Percentiles rank a stretch among this genome's conserved stretches.
Evolutionary conservation across 331 rosid genomes (phyloP).

Genomic region (Cucumis variabilis): DNA sequence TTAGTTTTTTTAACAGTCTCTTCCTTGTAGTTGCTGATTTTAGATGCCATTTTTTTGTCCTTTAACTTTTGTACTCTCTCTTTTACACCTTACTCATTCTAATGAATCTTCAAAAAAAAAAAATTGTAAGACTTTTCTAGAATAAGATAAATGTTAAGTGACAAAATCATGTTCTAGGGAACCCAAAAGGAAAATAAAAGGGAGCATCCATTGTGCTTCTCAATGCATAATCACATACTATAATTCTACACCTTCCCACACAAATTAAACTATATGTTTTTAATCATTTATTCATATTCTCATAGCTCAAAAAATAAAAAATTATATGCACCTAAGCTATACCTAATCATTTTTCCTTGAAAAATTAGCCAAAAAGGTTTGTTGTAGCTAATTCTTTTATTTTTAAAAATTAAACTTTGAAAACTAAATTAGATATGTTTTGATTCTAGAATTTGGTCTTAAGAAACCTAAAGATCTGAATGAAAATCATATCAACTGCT

Average conservation of each 20-base stretch:
- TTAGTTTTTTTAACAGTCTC: not conserved
- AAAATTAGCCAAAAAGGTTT: no score
- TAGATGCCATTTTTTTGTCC: slow-evolving; percentile 25
- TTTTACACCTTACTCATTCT: slow-evolving; percentile 4
- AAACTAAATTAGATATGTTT: no score
- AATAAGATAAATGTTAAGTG: slow-evolving; percentile 14
- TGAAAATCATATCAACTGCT: no score
- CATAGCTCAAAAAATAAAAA: no score
- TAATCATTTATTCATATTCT: not conserved
- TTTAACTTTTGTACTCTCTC: slow-evolving; percentile 31
- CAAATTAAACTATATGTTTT: not conserved
- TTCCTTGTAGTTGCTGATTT: not conserved
- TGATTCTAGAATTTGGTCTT: no score
- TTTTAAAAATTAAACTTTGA: no score
- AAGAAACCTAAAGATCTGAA: no score
- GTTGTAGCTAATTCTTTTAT: no score
- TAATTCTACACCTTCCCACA: not conserved
- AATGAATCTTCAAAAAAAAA: slow-evolving; percentile 10
- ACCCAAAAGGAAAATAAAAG: not conserved
- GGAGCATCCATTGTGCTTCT: slow-evolving; percentile 13
- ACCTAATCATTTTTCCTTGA: no score
- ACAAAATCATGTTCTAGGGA: not conserved
- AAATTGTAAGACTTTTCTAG: not conserved
- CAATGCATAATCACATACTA: not conserved
- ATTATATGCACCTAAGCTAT: no score